Percentiles rank a stretch among this genome's conserved stretches.
These are phyloP conservation scores for Leccinum incarnatum DNA, from an alignment of 768 basidiomycete species.

Conservation along the genomic window DNA sequence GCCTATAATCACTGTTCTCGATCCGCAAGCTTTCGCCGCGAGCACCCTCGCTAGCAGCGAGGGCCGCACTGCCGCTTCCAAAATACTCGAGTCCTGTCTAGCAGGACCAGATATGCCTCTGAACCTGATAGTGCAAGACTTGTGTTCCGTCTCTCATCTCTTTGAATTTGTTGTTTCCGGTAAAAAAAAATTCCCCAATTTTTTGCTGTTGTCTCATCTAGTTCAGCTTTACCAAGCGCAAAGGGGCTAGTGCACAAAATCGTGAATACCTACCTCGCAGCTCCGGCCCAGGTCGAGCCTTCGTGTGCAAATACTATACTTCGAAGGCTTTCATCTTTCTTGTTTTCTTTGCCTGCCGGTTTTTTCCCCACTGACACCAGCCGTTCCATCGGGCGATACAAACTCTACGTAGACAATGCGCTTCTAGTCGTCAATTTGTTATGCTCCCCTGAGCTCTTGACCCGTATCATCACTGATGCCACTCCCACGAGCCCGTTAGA, in stretches of 20 bases:
- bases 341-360: slow-evolving; percentile 23
- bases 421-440: slow-evolving; percentile 20
- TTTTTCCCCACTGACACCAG: slow-evolving; percentile 10
- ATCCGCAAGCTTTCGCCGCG: slow-evolving; percentile 19
- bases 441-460: slow-evolving; percentile 11
- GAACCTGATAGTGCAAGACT: slow-evolving; percentile 26
- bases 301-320: slow-evolving; percentile 27
- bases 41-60: slow-evolving; percentile 17
- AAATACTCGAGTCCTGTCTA: slow-evolving; percentile 26
- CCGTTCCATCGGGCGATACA: slow-evolving; percentile 18
- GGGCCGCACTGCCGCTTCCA: slow-evolving; percentile 16
- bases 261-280: slow-evolving; percentile 32
- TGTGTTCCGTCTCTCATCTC: slow-evolving; percentile 25
- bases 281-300: slow-evolving; percentile 16
- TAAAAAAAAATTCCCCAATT: slow-evolving; percentile 1
- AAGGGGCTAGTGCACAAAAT: slow-evolving; percentile 27
- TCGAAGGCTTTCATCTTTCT: slow-evolving; percentile 21
- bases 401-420: slow-evolving; percentile 23
- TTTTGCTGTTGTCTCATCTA: neutral
- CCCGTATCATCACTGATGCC: neutral
- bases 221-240: slow-evolving; percentile 15
- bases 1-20: slow-evolving; percentile 7
- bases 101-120: slow-evolving; percentile 17
- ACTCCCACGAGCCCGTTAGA: neutral
- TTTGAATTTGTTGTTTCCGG: slow-evolving; percentile 33